phyloP scores from a whole-genome alignment of 345 rosid species.

The Eucalyptus curtisii region DNA sequence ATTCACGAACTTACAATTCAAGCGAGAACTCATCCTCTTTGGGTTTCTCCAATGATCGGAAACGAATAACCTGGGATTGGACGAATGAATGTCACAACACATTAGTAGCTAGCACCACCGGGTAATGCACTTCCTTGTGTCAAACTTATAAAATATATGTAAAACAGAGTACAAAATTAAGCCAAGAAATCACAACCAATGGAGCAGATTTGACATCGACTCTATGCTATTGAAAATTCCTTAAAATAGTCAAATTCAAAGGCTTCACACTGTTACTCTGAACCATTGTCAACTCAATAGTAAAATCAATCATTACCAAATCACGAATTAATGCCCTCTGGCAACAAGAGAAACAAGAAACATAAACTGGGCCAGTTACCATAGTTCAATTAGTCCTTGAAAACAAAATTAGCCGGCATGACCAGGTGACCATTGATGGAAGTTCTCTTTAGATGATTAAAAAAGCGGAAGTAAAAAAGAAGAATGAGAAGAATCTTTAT shows the following conservation, averaged over 20 bases:
- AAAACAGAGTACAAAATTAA: neutral
- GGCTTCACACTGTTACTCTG: neutral
- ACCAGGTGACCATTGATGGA: neutral
- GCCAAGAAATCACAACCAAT: neutral
- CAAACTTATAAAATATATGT: neutral
- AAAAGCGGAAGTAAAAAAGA: neutral
- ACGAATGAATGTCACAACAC: neutral
- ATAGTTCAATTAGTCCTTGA: neutral
- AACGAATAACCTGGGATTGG: constrained; percentile 35
- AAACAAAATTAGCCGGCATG: neutral
- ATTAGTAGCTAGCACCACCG: neutral
- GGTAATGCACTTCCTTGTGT: neutral
- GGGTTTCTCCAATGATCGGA: constrained; percentile 55
- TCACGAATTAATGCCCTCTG: neutral
- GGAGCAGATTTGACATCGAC: neutral
- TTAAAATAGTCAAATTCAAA: neutral
- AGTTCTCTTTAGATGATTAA: neutral
- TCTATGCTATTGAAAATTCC: neutral
- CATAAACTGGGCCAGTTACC: neutral
- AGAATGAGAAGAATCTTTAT: neutral
- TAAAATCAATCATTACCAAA: neutral
- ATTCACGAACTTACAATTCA: constrained; percentile 46
- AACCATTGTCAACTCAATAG: neutral
- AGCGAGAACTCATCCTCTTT: constrained; percentile 64
- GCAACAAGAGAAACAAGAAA: neutral